Percentiles rank a stretch among this genome's conserved stretches.
These are phyloP conservation scores for Nicotiana rustica DNA, from an alignment of 305 asterid species.

Conservation along the genomic window DNA sequence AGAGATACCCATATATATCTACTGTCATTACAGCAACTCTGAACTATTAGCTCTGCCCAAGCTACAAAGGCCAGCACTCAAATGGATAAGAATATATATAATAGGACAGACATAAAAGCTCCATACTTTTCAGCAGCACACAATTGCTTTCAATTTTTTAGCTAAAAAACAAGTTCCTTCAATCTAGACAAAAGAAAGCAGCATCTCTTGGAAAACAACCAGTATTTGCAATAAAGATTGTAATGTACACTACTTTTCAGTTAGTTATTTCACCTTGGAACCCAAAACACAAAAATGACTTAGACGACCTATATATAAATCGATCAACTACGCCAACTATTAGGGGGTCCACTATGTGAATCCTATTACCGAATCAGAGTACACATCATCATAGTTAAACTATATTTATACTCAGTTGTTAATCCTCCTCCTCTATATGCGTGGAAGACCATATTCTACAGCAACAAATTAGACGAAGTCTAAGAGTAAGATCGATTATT, in stretches of 20 bases:
- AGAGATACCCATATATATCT: neutral
- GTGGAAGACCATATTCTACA: too few species aligned
- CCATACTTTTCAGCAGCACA: neutral
- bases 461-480: too few species aligned
- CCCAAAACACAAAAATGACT: neutral
- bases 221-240: neutral
- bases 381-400: too few species aligned
- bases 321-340: neutral
- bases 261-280: neutral
- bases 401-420: too few species aligned
- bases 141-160: neutral
- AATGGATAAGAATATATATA: neutral
- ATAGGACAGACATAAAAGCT: neutral
- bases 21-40: neutral
- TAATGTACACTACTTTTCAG: neutral
- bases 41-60: neutral
- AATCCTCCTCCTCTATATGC: too few species aligned
- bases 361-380: neutral
- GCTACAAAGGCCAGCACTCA: neutral
- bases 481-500: neutral
- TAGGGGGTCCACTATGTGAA: neutral
- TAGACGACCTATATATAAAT: neutral
- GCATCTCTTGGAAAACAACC: neutral
- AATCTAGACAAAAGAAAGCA: neutral
- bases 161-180: neutral